Evolutionary conservation across 371 early-diverging fungal species (phyloP).

Genomic region (Saksenaea oblongispora): DNA sequence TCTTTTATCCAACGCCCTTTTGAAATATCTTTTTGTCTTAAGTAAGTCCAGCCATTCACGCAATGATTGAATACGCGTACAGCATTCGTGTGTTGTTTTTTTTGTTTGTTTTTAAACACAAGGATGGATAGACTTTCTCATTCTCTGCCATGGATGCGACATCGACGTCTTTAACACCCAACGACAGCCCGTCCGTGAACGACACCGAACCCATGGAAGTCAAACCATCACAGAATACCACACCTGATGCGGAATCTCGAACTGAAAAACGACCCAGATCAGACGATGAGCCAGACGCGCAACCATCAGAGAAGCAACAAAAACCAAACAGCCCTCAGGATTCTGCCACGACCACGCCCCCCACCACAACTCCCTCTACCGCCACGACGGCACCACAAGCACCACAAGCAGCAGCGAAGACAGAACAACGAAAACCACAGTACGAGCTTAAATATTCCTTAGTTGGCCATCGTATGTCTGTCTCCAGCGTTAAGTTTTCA

Average conservation of each 20-base stretch:
- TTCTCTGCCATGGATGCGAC: not conserved
- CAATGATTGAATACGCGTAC: not conserved
- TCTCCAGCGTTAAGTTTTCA: constrained; percentile 96
- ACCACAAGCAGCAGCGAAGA: constrained; percentile 18
- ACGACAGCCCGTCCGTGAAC: not conserved
- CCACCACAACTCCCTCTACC: constrained; percentile 9
- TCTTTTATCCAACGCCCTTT: not conserved
- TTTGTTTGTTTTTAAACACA: not conserved
- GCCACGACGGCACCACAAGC: constrained; percentile 24
- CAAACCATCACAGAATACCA: not conserved
- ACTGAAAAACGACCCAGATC: constrained; percentile 3
- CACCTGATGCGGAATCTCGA: not conserved
- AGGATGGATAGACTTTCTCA: not conserved
- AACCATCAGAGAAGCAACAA: not conserved
- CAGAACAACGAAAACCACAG: constrained; percentile 70
- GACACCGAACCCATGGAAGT: not conserved
- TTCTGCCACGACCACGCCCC: constrained; percentile 14
- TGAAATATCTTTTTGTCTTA: not conserved
- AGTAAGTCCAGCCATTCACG: not conserved
- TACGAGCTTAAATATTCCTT: constrained; percentile 87
- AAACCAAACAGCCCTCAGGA: constrained; percentile 3
- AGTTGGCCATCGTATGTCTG: constrained; percentile 93
- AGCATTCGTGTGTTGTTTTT: not conserved
- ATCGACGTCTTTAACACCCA: not conserved
- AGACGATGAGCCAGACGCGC: not conserved